These are phyloP conservation scores for Corylus heterophylla DNA, from an alignment of 306 rosid genomes.

Conservation along the genomic window DNA sequence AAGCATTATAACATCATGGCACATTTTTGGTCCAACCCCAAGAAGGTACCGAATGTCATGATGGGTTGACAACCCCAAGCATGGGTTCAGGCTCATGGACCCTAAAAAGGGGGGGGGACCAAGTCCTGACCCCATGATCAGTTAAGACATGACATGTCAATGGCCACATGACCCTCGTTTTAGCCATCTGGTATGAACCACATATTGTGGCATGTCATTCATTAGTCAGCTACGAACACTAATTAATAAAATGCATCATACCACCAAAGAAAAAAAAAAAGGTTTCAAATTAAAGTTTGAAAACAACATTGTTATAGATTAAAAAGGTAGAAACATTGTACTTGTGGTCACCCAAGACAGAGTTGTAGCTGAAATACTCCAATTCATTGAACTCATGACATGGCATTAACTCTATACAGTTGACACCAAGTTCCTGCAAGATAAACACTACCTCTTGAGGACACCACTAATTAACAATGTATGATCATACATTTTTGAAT, in stretches of 20 bases:
- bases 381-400: slow-evolving; percentile 95
- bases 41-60: not conserved
- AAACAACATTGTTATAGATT: not conserved
- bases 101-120: too few species aligned
- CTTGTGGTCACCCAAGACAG: slow-evolving; percentile 82
- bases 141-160: not conserved
- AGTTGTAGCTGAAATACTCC: slow-evolving; percentile 79
- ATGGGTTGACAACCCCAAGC: not conserved
- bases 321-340: slow-evolving; percentile 9
- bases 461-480: slow-evolving; percentile 8
- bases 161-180: not conserved
- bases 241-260: not conserved
- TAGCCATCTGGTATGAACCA: not conserved
- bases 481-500: slow-evolving; percentile 6
- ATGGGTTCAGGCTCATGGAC: not conserved
- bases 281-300: not conserved
- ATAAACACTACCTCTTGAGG: slow-evolving; percentile 35
- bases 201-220: not conserved
- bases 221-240: not conserved
- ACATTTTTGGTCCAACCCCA: not conserved
- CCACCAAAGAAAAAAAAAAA: not conserved
- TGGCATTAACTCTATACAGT: slow-evolving; percentile 96
- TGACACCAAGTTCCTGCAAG: slow-evolving; percentile 91
- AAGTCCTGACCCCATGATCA: too few species aligned
- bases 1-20: not conserved